Conservation (phyloP, 108 stramenopile species). For the Cyclotella atomus region DNA sequence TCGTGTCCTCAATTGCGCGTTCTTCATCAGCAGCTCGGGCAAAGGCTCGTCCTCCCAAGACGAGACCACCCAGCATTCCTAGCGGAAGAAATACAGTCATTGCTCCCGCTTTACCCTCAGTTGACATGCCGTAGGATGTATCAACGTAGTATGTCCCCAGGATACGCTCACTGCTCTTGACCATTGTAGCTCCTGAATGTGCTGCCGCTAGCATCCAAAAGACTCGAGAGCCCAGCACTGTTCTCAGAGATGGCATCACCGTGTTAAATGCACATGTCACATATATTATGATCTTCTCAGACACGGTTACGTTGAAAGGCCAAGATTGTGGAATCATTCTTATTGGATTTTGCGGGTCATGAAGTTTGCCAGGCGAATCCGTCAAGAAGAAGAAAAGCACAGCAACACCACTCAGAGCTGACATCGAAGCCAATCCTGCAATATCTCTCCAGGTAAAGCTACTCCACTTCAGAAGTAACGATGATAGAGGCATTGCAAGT, state of each 20-base stretch:
- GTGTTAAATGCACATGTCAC: conserved; percentile 17
- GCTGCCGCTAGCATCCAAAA: conserved; percentile 86
- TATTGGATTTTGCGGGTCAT: conserved; percentile 83
- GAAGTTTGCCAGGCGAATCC: conserved; percentile 64
- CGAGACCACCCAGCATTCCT: conserved; percentile 70
- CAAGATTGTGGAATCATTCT: conserved; percentile 34
- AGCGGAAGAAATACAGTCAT: conserved; percentile 71
- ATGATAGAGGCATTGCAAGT: conserved; percentile 64
- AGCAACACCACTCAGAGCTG: conserved; percentile 53
- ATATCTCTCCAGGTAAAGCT: conserved; percentile 62
- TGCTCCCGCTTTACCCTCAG: conserved; percentile 64
- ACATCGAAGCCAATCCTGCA: conserved; percentile 57
- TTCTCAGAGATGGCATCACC: conserved; percentile 64
- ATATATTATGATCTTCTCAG: conserved; percentile 16
- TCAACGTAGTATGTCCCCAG: conserved; percentile 76
- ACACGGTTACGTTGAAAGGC: conserved; percentile 5
- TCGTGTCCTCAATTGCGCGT: conserved; percentile 18
- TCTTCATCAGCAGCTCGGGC: conserved; percentile 53
- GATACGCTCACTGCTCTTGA: conserved; percentile 70
- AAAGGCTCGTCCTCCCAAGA: conserved; percentile 72
- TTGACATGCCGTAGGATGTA: conserved; percentile 63
- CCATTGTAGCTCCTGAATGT: conserved; percentile 76
- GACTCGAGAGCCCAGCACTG: conserved; percentile 61
- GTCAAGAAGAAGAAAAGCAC: conserved; percentile 60
- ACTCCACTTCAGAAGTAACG: conserved; percentile 57